Conservation (phyloP, 352 stramenopile genomes). For the Elongisporangium undulatum region DNA sequence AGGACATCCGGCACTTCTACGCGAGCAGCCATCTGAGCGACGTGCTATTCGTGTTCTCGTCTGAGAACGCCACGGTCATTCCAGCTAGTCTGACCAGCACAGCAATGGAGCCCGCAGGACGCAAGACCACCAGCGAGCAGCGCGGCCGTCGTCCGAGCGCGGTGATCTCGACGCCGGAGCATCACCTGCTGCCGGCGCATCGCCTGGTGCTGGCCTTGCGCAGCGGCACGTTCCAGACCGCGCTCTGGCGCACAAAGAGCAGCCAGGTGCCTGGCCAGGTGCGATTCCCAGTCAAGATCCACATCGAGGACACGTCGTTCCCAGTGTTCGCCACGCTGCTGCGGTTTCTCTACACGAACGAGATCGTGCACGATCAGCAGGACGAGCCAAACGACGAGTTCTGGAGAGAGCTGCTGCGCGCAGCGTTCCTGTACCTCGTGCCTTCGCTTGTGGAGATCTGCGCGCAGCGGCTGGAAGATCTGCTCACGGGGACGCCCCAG, state of each 20-base stretch:
- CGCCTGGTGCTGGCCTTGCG: conserved; percentile 68
- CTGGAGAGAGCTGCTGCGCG: conserved; percentile 63
- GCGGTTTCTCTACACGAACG: conserved; percentile 76
- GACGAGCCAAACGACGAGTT: conserved; percentile 20
- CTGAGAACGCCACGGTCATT: conserved; percentile 11
- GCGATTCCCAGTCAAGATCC: conserved; percentile 76
- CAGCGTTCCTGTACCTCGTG: conserved; percentile 69
- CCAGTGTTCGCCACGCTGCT: conserved; percentile 64
- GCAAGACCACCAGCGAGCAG: background rate
- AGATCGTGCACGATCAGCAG: conserved; percentile 18
- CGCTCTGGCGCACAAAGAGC: conserved; percentile 62
- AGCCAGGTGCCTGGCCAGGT: conserved; percentile 62
- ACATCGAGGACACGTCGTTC: conserved; percentile 79
- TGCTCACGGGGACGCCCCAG: conserved; percentile 11
- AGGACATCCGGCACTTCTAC: conserved; percentile 53
- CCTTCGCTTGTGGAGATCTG: conserved; percentile 64
- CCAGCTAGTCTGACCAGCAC: conserved; percentile 2
- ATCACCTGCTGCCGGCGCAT: conserved; percentile 69
- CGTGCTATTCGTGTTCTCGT: conserved; percentile 72
- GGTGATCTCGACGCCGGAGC: conserved; percentile 5
- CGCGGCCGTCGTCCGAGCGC: background rate
- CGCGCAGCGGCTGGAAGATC: conserved; percentile 30
- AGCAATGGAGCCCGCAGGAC: conserved; percentile 2
- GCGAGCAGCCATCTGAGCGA: conserved; percentile 75
- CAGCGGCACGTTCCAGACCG: conserved; percentile 63